Base-by-base conservation (phyloP, 768 basidiomycete genomes). In the Hygrophorus pudorinus region DNA sequence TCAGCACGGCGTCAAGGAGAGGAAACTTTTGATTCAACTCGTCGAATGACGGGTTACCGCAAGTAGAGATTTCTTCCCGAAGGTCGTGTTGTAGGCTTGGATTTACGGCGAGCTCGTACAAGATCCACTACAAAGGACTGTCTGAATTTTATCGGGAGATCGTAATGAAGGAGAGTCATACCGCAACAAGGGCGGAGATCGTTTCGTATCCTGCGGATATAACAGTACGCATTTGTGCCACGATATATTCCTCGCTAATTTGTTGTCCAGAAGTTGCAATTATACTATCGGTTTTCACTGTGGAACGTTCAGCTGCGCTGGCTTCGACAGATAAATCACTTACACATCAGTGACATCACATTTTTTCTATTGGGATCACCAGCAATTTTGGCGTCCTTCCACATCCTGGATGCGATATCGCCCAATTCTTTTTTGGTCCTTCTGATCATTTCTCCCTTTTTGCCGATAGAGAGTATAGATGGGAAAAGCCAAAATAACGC, bases 401-500 rank as follows among this genome's bases (percentile, higher is more conserved):
- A 72, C 68, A 79, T 73, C 44, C 57, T 62, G 17, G 63, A 65
- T 4, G 72, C 71, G 33, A 78, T 67, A 16, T 65, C 57, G 21
- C 76, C 76, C 30, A 80, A 70, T 45, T 75, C 72, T n/a, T 60
- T 55, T 48, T 73, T 76, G 12, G 75, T 70, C 47, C 63, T 62
- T 46, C 67, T 65, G 42, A 81, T 76, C 70, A 78, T 73, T 44
- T 69, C 59, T 9, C 76, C 76, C 53, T 78, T 78, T 58, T 71
- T 68, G 3, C 79, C 76, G 10, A 78, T 65, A 20, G 66, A 65
- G 11, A 78, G 53, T 38, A 80, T 68, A 33, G 72, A 65, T 2
- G 79, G 79, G 20, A 74, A 68, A 12, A 76, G 56, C 76, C 75
- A 78, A 45, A 80, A 78, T 18, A 80, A 61, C 30, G 79, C 74